phyloP scores from a whole-genome alignment of 2,329 filamentous ascomycete species.

The Neofusicoccum kwambonambiense region DNA sequence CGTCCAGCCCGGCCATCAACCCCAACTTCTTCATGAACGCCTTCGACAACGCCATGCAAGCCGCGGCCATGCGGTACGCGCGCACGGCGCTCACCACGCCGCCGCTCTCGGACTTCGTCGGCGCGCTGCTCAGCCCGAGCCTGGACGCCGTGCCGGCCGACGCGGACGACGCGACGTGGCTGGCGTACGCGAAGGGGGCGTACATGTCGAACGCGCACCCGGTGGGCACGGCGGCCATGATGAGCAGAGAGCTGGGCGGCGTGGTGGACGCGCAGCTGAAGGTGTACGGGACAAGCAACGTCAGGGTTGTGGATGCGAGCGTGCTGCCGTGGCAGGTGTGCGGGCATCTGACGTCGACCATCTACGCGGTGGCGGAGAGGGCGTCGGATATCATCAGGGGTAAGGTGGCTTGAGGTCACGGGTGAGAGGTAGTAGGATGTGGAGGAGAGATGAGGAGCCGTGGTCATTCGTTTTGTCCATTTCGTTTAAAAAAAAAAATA shows the following conservation, averaged over 20 bases:
- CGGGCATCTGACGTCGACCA: slow-evolving; percentile 35
- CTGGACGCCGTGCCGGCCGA: slow-evolving; percentile 25
- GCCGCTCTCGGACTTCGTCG: slow-evolving; percentile 26
- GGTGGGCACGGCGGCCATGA: slow-evolving; percentile 36
- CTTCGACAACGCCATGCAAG: slow-evolving; percentile 37
- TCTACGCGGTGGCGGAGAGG: slow-evolving; percentile 40
- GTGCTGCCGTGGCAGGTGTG: slow-evolving; percentile 33
- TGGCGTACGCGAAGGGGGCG: slow-evolving; percentile 24
- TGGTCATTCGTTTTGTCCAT: too few species aligned
- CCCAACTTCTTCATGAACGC: slow-evolving; percentile 44
- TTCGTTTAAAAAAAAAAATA: too few species aligned
- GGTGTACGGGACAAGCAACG: slow-evolving; percentile 35
- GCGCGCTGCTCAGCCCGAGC: slow-evolving; percentile 20
- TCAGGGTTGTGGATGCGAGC: slow-evolving; percentile 40
- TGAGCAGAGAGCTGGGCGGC: slow-evolving; percentile 30
- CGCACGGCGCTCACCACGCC: slow-evolving; percentile 30
- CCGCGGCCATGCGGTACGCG: slow-evolving; percentile 31
- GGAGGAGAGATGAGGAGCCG: too few species aligned
- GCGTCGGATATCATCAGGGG: slow-evolving; percentile 27
- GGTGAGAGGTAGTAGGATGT: too few species aligned
- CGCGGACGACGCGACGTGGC: slow-evolving; percentile 25
- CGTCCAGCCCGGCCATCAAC: slow-evolving; percentile 36
- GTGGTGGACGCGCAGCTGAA: slow-evolving; percentile 33
- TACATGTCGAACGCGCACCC: slow-evolving; percentile 34
- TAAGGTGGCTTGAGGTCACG: background rate